Percentiles rank a stretch among this genome's conserved stretches.
These are phyloP conservation scores for Entonaema liquescens DNA, from an alignment of 495 filamentous ascomycete species.

Conservation along the genomic window DNA sequence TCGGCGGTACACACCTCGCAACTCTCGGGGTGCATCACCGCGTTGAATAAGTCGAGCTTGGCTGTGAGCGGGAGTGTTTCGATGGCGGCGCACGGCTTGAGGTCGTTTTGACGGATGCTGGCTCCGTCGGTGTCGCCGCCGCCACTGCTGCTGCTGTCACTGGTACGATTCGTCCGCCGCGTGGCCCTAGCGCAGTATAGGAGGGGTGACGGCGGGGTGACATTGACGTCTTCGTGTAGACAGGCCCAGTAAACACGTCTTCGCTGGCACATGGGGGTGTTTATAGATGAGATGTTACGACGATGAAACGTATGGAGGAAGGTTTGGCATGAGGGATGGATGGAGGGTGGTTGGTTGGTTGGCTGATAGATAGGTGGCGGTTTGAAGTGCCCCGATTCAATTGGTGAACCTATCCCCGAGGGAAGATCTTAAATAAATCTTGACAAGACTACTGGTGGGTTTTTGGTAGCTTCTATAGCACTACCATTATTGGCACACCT, in stretches of 20 bases:
- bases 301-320: background rate
- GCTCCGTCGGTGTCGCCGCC: background rate
- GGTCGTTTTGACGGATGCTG: background rate
- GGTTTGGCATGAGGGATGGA: background rate
- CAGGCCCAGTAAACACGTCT: constrained; percentile 18
- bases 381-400: background rate
- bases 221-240: constrained; percentile 21
- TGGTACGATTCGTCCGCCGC: background rate
- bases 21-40: background rate
- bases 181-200: constrained; percentile 9
- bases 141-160: background rate
- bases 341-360: background rate
- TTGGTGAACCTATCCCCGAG: background rate
- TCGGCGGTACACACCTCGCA: background rate
- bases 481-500: background rate
- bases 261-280: background rate
- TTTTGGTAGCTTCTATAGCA: background rate
- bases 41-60: background rate
- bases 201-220: constrained; percentile 8
- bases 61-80: background rate
- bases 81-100: background rate
- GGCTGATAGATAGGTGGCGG: background rate
- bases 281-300: background rate
- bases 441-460: background rate
- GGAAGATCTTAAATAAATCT: background rate